Conservation (phyloP, 192 early-diverging fungal genomes). For the Backusella westeae region DNA sequence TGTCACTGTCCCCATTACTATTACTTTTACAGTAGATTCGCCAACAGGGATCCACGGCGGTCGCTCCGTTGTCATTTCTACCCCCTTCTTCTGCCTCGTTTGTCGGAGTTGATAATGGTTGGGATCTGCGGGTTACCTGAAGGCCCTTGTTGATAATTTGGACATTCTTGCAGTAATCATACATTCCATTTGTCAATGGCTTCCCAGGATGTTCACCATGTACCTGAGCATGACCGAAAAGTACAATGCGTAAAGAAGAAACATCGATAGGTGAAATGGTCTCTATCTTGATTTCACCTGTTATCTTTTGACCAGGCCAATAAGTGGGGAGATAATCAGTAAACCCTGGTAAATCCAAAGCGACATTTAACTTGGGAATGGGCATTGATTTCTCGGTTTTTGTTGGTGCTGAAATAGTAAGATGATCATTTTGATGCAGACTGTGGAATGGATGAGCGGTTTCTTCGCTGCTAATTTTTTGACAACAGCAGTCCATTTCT, state of each 20-base stretch:
- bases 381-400: not conserved
- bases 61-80: not conserved
- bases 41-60: not conserved
- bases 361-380: not conserved
- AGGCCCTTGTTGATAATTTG: conserved; percentile 18
- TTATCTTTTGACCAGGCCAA: conserved; percentile 10
- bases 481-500: conserved; percentile 4
- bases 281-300: conserved; percentile 9
- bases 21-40: not conserved
- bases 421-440: not conserved
- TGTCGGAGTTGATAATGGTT: not conserved
- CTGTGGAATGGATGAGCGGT: not conserved
- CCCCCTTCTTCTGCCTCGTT: not conserved
- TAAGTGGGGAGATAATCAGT: not conserved
- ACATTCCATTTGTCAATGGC: conserved; percentile 16
- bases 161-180: conserved; percentile 2
- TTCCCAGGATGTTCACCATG: not conserved
- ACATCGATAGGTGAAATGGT: not conserved
- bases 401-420: not conserved
- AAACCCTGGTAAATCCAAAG: not conserved
- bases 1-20: not conserved
- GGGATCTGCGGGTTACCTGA: not conserved
- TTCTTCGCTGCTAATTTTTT: not conserved
- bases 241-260: not conserved
- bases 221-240: conserved; percentile 17